phyloP scores from a whole-genome alignment of 345 rosid species.

The Lenwebbia sp. region DNA sequence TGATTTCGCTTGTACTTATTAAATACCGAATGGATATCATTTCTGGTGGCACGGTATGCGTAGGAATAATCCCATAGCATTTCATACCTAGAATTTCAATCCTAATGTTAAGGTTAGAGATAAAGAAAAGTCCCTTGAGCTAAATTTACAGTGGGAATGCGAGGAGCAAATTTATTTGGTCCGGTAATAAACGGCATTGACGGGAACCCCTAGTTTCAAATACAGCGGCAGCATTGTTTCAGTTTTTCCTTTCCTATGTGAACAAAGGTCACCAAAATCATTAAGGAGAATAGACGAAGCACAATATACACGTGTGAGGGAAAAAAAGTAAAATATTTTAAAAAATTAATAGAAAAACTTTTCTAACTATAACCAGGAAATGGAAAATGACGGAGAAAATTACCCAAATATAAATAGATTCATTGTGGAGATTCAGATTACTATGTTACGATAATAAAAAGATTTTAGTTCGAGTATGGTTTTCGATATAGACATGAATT shows the following conservation, averaged over 20 bases:
- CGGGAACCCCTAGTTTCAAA: not conserved
- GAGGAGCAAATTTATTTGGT: not conserved
- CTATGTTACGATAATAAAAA: fast-evolving
- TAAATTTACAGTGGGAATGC: not conserved
- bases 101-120: not conserved
- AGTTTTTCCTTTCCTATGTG: not conserved
- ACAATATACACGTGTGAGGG: not conserved
- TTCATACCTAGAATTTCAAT: not conserved
- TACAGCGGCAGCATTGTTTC: not conserved
- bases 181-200: not conserved
- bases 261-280: not conserved
- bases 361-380: not conserved
- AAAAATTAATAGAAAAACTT: too few relatives aligned
- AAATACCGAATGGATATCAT: not conserved
- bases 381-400: not conserved
- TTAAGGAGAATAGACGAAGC: not conserved
- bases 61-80: not conserved
- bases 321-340: not conserved
- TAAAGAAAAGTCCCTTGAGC: not conserved
- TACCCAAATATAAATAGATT: not conserved
- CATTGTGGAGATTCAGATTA: not conserved
- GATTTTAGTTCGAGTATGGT: not conserved
- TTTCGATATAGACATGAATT: not conserved
- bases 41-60: not conserved
- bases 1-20: not conserved